Conservation (phyloP, 139 green algal genomes). For the Astrephomene gubernaculifera region DNA sequence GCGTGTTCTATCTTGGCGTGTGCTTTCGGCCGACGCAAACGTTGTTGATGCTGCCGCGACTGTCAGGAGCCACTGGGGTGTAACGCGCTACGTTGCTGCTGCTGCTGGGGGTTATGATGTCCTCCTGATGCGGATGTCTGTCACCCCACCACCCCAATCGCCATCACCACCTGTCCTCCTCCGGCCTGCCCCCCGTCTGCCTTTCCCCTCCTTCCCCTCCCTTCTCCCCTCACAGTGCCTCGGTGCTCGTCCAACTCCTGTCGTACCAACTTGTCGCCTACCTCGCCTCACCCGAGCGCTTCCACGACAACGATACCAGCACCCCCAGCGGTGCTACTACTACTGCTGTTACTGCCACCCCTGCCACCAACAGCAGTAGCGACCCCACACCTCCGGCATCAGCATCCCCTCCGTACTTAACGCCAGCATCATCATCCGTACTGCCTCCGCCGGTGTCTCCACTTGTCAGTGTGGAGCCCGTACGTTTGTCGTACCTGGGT, state of each 20-base stretch:
- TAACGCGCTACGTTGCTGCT: neutral
- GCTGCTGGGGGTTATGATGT: too few relatives aligned
- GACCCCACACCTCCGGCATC: too few relatives aligned
- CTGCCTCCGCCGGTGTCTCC: neutral
- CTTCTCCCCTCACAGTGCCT: too few relatives aligned
- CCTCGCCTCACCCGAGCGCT: slow-evolving; percentile 7
- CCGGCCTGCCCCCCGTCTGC: neutral
- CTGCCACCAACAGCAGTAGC: too few relatives aligned
- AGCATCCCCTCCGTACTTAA: neutral
- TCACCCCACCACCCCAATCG: too few relatives aligned
- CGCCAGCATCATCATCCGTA: neutral
- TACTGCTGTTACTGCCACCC: too few relatives aligned
- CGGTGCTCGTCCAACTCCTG: neutral
- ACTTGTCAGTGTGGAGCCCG: slow-evolving; percentile 7
- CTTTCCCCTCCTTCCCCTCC: neutral
- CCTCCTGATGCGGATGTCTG: too few relatives aligned
- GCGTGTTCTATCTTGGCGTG: too few relatives aligned
- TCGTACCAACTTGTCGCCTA: neutral
- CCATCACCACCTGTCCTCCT: too few relatives aligned
- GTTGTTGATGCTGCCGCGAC: too few relatives aligned
- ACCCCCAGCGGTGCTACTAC: too few relatives aligned
- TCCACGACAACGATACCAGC: neutral
- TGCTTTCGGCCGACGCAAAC: too few relatives aligned
- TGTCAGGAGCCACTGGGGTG: neutral
- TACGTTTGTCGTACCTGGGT: slow-evolving; percentile 13